Evolutionary conservation across 1,284 basidiomycete genomes (phyloP), one percentile per base, ranked within the genome.

Genomic region (Laetiporus sulphureus): DNA sequence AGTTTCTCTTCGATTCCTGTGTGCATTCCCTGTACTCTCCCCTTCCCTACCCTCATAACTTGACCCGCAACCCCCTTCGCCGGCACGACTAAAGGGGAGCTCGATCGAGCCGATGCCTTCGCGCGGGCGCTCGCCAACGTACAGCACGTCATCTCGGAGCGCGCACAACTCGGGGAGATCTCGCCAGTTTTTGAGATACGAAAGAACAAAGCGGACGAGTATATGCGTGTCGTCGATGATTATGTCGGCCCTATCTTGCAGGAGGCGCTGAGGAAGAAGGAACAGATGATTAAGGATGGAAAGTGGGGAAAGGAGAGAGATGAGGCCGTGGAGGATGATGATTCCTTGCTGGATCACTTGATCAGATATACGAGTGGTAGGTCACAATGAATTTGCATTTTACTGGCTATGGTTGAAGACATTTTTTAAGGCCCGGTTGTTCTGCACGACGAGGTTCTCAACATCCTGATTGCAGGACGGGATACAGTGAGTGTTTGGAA

Each of bases 1-100:
- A 68, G 37, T 69, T 69, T 47, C 60, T 71, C 37, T 69, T 71
- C 47, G 64, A 62, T 11, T 45, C 47, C n/a, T 58, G 59, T 40
- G 61, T 67, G n/a, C 40, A 62, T 44, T 60, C 59, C 22, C 57
- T 71, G 20, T 29, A 43, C 12, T 52, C 49, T 13, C 43, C 48
- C 11, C 53, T 66, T 1, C 65, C 65, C 8, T 63, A 61, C 38
- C 59, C 64, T 2, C 43, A 53, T 42, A 44, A 46, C 34, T 40
- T 46, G 15, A 30, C 44, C 16, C 7, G 8, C 18, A 29, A 8
- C 32, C 36, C 3, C 19, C 25, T 20, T 36, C 38, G n/a, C n/a
- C n/a, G n/a, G n/a, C 12, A 16, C 31, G 5, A 18, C 36, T 10
- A 29, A 15, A n/a, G 40, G 44, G 10, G 3, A 20, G 29, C 24